Evolutionary conservation across 352 stramenopile species (phyloP).

Genomic region (Pythium pyrilobum): DNA sequence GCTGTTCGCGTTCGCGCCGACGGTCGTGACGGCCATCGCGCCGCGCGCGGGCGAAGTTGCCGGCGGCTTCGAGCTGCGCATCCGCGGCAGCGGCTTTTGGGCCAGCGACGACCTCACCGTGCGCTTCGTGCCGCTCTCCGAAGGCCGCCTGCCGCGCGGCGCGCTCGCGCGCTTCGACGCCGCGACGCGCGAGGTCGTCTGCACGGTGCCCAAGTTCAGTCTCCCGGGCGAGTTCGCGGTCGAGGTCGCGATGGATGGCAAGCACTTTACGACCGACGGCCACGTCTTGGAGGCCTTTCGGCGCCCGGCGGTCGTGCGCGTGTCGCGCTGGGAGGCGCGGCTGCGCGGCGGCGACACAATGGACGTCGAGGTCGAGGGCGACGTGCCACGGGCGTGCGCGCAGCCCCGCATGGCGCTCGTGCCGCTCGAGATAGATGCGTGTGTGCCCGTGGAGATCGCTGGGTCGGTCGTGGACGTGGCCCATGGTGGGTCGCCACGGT

Average conservation of each 20-base stretch:
- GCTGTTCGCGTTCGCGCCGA: constrained; percentile 64
- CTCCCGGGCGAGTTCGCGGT: constrained; percentile 53
- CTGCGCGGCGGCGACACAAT: constrained; percentile 29
- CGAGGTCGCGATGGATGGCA: constrained; percentile 77
- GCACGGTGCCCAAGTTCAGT: constrained; percentile 58
- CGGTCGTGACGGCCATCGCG: constrained; percentile 31
- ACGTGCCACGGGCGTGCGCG: constrained; percentile 29
- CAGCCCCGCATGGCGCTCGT: constrained; percentile 19
- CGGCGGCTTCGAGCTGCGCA: constrained; percentile 51
- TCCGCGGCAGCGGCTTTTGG: constrained; percentile 77
- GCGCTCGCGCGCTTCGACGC: constrained; percentile 38
- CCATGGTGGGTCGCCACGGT: too few relatives aligned
- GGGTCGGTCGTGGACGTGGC: background rate
- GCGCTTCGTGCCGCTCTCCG: constrained; percentile 57
- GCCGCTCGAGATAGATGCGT: background rate
- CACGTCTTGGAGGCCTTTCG: constrained; percentile 53
- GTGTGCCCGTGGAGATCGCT: background rate
- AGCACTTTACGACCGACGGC: constrained; percentile 65
- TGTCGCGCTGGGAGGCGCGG: constrained; percentile 39
- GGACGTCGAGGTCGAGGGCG: constrained; percentile 30
- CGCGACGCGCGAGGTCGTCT: constrained; percentile 44
- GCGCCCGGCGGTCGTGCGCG: constrained; percentile 25
- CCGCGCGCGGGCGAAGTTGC: constrained; percentile 45
- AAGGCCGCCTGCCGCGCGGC: constrained; percentile 46
- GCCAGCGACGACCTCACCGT: constrained; percentile 70